phyloP scores from a whole-genome alignment of 2,329 filamentous ascomycete genomes.

The Tympanopsis confertula region DNA sequence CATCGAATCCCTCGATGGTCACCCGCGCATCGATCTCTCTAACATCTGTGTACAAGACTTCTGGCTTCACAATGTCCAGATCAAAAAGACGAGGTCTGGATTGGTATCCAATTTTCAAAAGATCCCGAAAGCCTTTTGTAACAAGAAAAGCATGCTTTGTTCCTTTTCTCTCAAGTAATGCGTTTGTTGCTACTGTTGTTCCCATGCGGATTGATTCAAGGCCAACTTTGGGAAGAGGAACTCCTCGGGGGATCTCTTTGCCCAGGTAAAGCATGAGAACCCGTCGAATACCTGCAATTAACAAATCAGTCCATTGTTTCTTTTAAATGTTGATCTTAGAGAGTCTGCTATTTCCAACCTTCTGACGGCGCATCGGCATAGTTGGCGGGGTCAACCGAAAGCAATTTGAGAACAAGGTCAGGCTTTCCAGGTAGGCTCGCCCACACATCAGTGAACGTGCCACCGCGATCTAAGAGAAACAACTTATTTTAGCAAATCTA shows the following conservation, averaged over 20 bases:
- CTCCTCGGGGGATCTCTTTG: constrained; percentile 6
- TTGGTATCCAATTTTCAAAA: constrained; percentile 16
- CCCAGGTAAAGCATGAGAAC: constrained; percentile 10
- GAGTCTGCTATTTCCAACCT: no score
- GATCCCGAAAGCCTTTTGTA: constrained; percentile 15
- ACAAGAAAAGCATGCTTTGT: constrained; percentile 11
- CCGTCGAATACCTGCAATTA: no score
- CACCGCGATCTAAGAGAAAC: constrained; percentile 1
- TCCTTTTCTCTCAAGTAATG: constrained; percentile 14
- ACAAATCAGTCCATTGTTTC: no score
- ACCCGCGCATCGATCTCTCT: constrained; percentile 7
- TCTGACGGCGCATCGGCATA: constrained; percentile 16
- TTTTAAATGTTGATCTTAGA: no score
- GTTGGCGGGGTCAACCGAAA: constrained; percentile 14
- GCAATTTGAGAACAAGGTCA: constrained; percentile 14
- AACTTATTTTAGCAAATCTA: no score
- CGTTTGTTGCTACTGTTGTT: constrained; percentile 16
- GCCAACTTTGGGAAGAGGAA: constrained; percentile 5
- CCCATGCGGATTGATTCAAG: constrained; percentile 13
- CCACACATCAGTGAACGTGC: background rate
- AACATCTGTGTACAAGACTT: constrained; percentile 6
- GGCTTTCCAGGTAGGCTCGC: constrained; percentile 2
- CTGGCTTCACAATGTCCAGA: constrained; percentile 6
- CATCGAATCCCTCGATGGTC: background rate
- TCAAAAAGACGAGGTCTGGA: constrained; percentile 16